Evolutionary conservation across 768 basidiomycete species (phyloP), one percentile per base, ranked within the genome.

Genomic region (Psilocybe sp.): DNA sequence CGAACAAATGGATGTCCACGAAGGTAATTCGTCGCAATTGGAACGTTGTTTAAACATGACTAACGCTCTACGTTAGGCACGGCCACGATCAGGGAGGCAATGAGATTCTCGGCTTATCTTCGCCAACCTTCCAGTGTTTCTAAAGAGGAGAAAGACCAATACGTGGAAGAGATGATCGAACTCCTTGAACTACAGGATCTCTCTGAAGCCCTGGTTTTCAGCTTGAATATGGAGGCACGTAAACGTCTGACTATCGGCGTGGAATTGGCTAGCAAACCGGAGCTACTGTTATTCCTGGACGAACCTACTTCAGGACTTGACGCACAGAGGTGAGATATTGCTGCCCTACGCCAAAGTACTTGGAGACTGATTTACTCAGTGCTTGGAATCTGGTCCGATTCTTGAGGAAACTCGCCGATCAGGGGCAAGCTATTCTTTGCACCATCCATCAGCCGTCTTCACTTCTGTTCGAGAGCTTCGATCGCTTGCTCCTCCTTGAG

Each of bases 191-290:
- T 95, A 23, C 89, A 93, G 58, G 85, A 91, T 61, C 71, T 88
- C 1, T 83, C 90, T 1, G 92, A 94, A 56, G 92, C 89, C 0
- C 73, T 94, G 56, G 87, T 94, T 13, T 80, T 81, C 63, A 82
- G 78, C 55, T 73, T 89, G 33, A 76, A 74, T 46, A 76, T 81
- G 18, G 87, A 86, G 57, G 81, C 86, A 7, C 78, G 90, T 53
- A 95, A 95, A 64, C 85, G 92, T 9, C 75, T 93, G 18, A 94
- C 92, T 1, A 95, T 95, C 57, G 93, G 90, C 50, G 92, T 95
- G 47, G 92, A 95, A 64, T 76, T 96, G 7, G 91, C 92, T 14
- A 87, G 88, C 66, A 92, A 93, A 63, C 90, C 90, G 0, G 82
- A 87, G 57, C 73, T 90, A 7, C 71, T 92, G 1, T 75, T 92